phyloP scores from a whole-genome alignment of 768 basidiomycete genomes.

The Naematelia aurantialba region DNA sequence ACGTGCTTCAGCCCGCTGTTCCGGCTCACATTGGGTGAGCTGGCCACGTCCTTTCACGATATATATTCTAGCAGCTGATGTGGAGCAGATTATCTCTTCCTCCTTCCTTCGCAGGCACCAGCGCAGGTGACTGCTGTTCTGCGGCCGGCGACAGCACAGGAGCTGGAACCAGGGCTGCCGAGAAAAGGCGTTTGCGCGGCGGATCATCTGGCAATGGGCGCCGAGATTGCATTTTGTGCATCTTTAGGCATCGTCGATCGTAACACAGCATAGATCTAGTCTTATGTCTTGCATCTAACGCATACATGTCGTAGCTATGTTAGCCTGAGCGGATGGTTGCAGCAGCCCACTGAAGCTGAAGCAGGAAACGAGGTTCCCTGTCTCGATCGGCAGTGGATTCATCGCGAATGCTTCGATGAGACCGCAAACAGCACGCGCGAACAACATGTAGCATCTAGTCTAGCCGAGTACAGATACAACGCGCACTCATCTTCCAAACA shows the following conservation, averaged over 20 bases:
- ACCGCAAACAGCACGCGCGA: no score
- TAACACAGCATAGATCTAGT: no score
- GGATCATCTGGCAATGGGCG: conserved; percentile 78
- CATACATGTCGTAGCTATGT: no score
- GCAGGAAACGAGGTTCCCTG: no score
- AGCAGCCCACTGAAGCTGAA: no score
- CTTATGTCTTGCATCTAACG: no score
- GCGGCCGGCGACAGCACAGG: conserved; percentile 59
- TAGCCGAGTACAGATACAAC: no score
- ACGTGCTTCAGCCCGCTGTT: conserved; percentile 87
- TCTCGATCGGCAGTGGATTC: no score
- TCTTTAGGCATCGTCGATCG: neutral
- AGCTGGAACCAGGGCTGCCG: conserved; percentile 73
- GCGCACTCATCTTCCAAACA: neutral
- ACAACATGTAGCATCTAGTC: no score
- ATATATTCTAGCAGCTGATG: conserved; percentile 7
- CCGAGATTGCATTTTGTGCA: conserved; percentile 53
- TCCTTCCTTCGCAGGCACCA: conserved; percentile 50
- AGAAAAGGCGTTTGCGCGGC: conserved; percentile 71
- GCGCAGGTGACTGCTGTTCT: conserved; percentile 58
- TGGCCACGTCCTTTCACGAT: conserved; percentile 6
- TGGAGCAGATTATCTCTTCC: conserved; percentile 87
- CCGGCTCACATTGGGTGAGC: conserved; percentile 71
- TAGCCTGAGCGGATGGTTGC: no score
- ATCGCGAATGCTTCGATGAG: no score